A percentile compares a stretch with the other conserved stretches of the same genome.
Evolutionary conservation across 768 basidiomycete species (phyloP).

Genomic region (Mycena haematopus): DNA sequence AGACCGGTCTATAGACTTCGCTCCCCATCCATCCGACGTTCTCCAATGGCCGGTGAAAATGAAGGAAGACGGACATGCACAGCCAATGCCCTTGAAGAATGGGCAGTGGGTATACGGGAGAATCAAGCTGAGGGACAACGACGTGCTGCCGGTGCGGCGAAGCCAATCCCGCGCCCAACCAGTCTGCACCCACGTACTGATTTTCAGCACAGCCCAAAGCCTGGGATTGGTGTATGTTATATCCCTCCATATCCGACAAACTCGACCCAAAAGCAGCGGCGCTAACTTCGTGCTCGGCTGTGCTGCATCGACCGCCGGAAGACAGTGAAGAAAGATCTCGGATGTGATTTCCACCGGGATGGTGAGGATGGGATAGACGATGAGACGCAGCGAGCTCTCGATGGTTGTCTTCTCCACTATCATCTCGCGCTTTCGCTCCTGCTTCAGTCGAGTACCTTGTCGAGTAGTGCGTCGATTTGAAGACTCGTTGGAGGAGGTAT

Average conservation of each 20-base stretch:
- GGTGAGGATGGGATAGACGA: constrained; percentile 2
- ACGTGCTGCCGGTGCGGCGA: background rate
- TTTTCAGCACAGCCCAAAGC: background rate
- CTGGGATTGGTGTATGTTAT: background rate
- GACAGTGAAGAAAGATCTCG: constrained; percentile 14
- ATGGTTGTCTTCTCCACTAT: background rate
- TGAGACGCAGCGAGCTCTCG: background rate
- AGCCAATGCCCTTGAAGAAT: background rate
- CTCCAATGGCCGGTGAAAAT: no score
- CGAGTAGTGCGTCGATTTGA: background rate
- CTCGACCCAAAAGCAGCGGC: constrained; percentile 4
- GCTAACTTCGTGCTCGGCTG: background rate
- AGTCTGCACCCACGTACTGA: constrained; percentile 31
- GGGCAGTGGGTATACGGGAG: constrained; percentile 1
- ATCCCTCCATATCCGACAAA: background rate
- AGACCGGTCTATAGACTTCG: no score
- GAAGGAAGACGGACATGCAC: background rate
- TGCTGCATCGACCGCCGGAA: background rate
- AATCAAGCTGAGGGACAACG: background rate
- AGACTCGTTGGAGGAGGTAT: background rate
- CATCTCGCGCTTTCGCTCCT: constrained; percentile 4
- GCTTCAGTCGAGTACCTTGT: background rate
- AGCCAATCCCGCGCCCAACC: background rate
- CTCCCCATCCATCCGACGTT: no score
- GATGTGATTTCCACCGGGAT: constrained; percentile 2